Conservation (phyloP, 148 eudicot species). For the Silene latifolia region DNA sequence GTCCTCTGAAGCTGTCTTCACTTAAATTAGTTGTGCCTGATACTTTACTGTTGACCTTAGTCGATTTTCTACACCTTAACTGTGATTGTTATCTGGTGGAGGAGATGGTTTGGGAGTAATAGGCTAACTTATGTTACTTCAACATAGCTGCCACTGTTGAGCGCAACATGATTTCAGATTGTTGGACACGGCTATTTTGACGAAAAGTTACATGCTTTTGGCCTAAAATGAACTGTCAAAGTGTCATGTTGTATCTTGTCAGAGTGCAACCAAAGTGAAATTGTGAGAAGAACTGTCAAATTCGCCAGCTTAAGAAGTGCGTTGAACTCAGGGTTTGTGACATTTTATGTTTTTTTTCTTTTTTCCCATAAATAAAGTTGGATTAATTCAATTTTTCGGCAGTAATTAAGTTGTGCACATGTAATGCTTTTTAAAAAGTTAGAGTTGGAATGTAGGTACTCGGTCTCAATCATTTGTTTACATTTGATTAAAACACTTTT, state of each 20-base stretch:
- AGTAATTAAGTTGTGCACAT: no score
- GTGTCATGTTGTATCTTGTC: background rate
- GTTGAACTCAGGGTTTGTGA: conserved; percentile 71
- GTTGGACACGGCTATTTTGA: background rate
- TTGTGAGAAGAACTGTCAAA: conserved; percentile 44
- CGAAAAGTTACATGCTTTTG: background rate
- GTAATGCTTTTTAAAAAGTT: no score
- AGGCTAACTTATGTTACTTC: no score
- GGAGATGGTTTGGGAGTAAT: no score
- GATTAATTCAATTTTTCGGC: background rate
- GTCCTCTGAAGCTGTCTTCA: no score
- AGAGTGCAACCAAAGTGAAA: background rate
- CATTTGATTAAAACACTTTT: no score
- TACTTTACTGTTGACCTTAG: no score
- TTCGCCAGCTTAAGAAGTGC: conserved; percentile 46
- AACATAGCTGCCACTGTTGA: background rate
- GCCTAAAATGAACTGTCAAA: background rate
- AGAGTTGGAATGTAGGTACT: no score
- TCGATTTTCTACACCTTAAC: no score
- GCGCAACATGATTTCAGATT: background rate
- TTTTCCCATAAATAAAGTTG: background rate
- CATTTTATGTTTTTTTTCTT: conserved; percentile 1
- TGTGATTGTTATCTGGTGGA: no score
- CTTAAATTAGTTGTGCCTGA: no score
- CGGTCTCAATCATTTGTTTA: no score